phyloP scores from a whole-genome alignment of 2,329 filamentous ascomycete species.

The Ambrosiella cleistominuta region DNA sequence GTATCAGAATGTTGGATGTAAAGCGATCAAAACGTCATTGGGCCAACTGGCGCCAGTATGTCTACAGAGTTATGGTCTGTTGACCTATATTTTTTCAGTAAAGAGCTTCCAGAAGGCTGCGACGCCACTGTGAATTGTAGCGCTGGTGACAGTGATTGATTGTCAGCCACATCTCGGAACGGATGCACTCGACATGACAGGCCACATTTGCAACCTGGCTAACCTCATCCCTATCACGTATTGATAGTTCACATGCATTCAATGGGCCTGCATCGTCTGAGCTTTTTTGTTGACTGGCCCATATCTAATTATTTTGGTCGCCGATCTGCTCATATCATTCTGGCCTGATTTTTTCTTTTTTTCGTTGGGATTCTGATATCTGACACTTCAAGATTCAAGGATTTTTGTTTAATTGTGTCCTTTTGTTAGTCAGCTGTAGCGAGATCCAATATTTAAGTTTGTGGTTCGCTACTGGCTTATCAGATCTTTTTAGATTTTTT shows the following conservation, averaged over 20 bases:
- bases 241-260: no score
- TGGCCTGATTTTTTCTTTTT: neutral
- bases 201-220: neutral
- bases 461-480: neutral
- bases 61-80: neutral
- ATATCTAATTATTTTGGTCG: neutral
- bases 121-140: neutral
- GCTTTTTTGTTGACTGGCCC: neutral
- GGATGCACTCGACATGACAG: neutral
- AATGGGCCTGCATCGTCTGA: neutral
- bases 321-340: neutral
- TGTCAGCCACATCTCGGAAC: neutral
- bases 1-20: neutral
- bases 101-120: neutral
- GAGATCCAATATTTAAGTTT: neutral
- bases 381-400: neutral
- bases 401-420: neutral
- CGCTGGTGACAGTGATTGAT: neutral
- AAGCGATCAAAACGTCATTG: conserved; percentile 6
- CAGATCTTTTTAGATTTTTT: neutral
- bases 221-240: no score
- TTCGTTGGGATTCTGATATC: neutral
- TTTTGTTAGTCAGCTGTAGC: neutral
- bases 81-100: neutral
- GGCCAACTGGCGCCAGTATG: neutral